Percentiles rank a stretch among this genome's conserved stretches.
Evolutionary conservation across 108 stramenopile species (phyloP).

Genomic region (Asterionellopsis glacialis): DNA sequence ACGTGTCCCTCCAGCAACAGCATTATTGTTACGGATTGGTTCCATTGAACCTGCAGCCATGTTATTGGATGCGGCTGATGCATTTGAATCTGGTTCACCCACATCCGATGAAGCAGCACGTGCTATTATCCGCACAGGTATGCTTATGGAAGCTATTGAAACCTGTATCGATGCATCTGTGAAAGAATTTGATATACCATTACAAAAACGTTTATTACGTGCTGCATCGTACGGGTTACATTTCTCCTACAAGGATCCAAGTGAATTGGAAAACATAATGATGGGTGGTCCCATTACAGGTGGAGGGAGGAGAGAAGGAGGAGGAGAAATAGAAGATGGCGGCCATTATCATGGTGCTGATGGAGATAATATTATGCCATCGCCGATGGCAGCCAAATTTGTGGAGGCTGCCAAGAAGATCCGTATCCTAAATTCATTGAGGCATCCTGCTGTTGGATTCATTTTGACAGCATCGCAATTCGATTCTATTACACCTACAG

Average conservation of each 20-base stretch:
- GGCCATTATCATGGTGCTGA: background rate
- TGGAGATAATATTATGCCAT: constrained; percentile 38
- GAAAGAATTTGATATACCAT: constrained; percentile 80
- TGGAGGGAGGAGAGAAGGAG: constrained; percentile 15
- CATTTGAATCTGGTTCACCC: constrained; percentile 82
- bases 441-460: constrained; percentile 71
- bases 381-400: constrained; percentile 50
- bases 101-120: constrained; percentile 80
- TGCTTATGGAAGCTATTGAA: constrained; percentile 73
- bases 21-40: constrained; percentile 79
- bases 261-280: background rate
- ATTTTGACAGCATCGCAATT: constrained; percentile 85
- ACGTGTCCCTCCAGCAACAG: constrained; percentile 87
- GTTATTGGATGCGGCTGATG: constrained; percentile 92
- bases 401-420: constrained; percentile 76
- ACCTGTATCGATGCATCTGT: constrained; percentile 84
- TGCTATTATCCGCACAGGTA: constrained; percentile 55
- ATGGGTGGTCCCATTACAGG: constrained; percentile 29
- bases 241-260: constrained; percentile 66
- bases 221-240: constrained; percentile 94
- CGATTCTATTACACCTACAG: constrained; percentile 73
- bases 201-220: constrained; percentile 85
- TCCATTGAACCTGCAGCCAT: constrained; percentile 92
- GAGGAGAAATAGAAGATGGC: constrained; percentile 9
- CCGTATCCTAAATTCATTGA: constrained; percentile 80